These are phyloP conservation scores for Ogataea corticis DNA, from an alignment of 805 yeast genomes.

Conservation along the genomic window DNA sequence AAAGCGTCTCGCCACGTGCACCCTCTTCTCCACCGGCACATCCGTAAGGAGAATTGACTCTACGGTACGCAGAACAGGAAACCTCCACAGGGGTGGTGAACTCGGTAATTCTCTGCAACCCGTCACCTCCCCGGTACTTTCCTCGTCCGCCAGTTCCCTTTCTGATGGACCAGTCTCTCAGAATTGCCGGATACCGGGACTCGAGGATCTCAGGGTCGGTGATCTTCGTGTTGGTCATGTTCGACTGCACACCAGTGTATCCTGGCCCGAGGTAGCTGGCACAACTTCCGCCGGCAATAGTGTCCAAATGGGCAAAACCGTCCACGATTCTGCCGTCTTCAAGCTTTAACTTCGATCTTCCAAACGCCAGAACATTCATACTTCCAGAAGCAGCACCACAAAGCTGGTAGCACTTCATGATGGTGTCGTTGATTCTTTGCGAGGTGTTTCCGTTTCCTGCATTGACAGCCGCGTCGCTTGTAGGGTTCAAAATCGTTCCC, in stretches of 20 bases:
- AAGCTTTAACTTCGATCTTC: conserved; percentile 36
- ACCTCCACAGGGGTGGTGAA: conserved; percentile 42
- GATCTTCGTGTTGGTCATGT: conserved; percentile 31
- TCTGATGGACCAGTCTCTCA: conserved; percentile 46
- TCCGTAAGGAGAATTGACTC: conserved; percentile 56
- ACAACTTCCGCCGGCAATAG: conserved; percentile 57
- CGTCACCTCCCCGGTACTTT: conserved; percentile 50
- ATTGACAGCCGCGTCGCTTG: conserved; percentile 44
- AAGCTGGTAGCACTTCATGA: conserved; percentile 75
- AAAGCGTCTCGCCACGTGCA: conserved; percentile 43
- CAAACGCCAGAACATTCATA: conserved; percentile 84
- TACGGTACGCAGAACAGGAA: conserved; percentile 49
- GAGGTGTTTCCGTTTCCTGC: conserved; percentile 72
- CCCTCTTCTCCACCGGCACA: conserved; percentile 54
- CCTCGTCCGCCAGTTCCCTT: conserved; percentile 51
- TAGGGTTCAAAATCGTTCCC: conserved; percentile 37
- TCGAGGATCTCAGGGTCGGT: conserved; percentile 57
- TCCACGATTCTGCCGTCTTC: conserved; percentile 50
- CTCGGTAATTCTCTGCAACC: conserved; percentile 49
- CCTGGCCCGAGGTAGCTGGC: conserved; percentile 49
- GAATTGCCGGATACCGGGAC: conserved; percentile 49
- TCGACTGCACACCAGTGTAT: conserved; percentile 51
- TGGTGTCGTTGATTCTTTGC: conserved; percentile 82
- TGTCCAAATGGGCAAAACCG: conserved; percentile 54
- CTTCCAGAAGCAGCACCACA: conserved; percentile 91